These are phyloP conservation scores for Cyathus striatus DNA, from an alignment of 768 basidiomycete species.

Conservation along the genomic window DNA sequence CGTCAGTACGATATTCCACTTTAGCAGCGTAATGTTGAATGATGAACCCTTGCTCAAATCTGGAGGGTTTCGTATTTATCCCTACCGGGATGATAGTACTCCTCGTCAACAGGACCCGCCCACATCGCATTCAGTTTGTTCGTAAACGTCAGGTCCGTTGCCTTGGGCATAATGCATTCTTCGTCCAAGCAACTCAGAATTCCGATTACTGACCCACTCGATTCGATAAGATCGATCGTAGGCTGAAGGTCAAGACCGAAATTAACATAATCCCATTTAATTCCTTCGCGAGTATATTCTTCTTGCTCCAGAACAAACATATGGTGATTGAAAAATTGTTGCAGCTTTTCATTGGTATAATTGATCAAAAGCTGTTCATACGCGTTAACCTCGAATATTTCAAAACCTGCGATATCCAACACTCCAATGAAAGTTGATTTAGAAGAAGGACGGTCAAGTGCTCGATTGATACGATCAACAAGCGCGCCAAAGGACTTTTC, in stretches of 20 bases:
- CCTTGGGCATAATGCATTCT: constrained; percentile 99
- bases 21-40: constrained; percentile 95
- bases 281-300: constrained; percentile 93
- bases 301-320: constrained; percentile 99
- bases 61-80: constrained; percentile 79
- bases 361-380: constrained; percentile 99
- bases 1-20: constrained; percentile 93
- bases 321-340: constrained; percentile 98
- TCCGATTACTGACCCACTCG: constrained; percentile 75
- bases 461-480: constrained; percentile 92
- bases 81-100: constrained; percentile 65
- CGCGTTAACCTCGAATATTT: constrained; percentile 91
- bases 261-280: constrained; percentile 97
- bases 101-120: constrained; percentile 47
- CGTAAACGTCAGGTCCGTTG: constrained; percentile 91
- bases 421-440: constrained; percentile 97
- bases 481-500: constrained; percentile 94
- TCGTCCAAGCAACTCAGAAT: constrained; percentile 93
- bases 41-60: constrained; percentile 93
- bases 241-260: constrained; percentile 97
- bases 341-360: constrained; percentile 97
- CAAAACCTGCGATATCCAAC: constrained; percentile 98
- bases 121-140: constrained; percentile 85
- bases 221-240: constrained; percentile 96
- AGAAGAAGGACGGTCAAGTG: constrained; percentile 87